Evolutionary conservation across 768 basidiomycete genomes (phyloP).

Genomic region (Galerina sulciceps): DNA sequence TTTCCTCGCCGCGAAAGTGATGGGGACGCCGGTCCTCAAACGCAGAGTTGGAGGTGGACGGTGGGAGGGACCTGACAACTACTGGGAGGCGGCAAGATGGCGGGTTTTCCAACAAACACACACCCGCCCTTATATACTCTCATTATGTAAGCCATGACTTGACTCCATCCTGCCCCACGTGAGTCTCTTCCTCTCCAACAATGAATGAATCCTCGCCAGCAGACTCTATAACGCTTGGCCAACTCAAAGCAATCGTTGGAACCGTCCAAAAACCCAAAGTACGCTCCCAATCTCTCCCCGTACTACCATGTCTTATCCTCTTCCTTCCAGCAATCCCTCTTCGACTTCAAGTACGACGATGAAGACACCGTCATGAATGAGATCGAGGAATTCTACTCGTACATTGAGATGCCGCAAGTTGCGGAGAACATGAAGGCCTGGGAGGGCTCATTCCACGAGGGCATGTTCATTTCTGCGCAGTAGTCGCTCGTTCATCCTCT

Average conservation of each 20-base stretch:
- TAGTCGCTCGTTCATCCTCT: slow-evolving; percentile 1
- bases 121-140: slow-evolving; percentile 28
- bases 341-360: slow-evolving; percentile 94
- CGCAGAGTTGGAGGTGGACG: slow-evolving; percentile 37
- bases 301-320: neutral
- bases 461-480: slow-evolving; percentile 42
- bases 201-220: slow-evolving; percentile 25
- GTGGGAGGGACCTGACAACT: slow-evolving; percentile 44
- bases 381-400: slow-evolving; percentile 97
- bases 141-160: slow-evolving; percentile 34
- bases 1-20: slow-evolving; percentile 24
- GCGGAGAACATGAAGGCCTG: slow-evolving; percentile 87
- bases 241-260: slow-evolving; percentile 74
- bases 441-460: slow-evolving; percentile 81
- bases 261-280: slow-evolving; percentile 80
- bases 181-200: no score
- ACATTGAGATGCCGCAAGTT: slow-evolving; percentile 92
- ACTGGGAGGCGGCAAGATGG: slow-evolving; percentile 40
- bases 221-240: slow-evolving; percentile 78
- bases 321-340: slow-evolving; percentile 71
- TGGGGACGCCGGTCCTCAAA: slow-evolving; percentile 47
- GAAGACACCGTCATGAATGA: slow-evolving; percentile 96
- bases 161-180: no score
- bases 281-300: slow-evolving; percentile 21
- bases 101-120: slow-evolving; percentile 23